These are phyloP conservation scores for Capsicum baccatum DNA, from an alignment of 257 asterid genomes.

Conservation along the genomic window DNA sequence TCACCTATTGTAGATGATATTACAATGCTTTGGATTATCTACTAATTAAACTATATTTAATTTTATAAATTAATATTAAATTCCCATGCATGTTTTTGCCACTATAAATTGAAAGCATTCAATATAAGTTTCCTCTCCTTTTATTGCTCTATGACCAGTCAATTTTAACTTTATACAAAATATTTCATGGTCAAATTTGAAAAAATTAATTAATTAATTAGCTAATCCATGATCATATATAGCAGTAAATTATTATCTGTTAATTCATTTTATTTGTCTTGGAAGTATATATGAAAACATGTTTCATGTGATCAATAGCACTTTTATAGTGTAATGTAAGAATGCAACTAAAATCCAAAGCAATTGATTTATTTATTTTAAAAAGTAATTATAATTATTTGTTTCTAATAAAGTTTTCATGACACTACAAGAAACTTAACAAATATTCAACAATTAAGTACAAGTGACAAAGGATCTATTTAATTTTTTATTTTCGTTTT, in stretches of 20 bases:
- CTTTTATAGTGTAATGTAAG: background rate
- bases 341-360: background rate
- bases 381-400: background rate
- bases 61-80: background rate
- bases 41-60: background rate
- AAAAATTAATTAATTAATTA: too few relatives aligned
- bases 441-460: background rate
- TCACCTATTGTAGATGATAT: background rate
- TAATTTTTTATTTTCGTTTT: background rate
- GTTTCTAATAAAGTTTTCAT: background rate
- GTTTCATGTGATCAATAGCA: conserved; percentile 27
- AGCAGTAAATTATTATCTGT: background rate
- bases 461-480: background rate
- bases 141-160: conserved; percentile 2
- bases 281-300: background rate
- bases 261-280: conserved; percentile 10
- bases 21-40: background rate
- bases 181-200: too few relatives aligned
- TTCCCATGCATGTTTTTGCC: conserved; percentile 18
- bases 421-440: background rate
- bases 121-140: background rate
- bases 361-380: background rate
- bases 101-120: background rate
- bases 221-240: conserved; percentile 38
- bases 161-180: background rate